Base-by-base conservation (phyloP, 257 asterid species). In the Solanum medicagineum region DNA sequence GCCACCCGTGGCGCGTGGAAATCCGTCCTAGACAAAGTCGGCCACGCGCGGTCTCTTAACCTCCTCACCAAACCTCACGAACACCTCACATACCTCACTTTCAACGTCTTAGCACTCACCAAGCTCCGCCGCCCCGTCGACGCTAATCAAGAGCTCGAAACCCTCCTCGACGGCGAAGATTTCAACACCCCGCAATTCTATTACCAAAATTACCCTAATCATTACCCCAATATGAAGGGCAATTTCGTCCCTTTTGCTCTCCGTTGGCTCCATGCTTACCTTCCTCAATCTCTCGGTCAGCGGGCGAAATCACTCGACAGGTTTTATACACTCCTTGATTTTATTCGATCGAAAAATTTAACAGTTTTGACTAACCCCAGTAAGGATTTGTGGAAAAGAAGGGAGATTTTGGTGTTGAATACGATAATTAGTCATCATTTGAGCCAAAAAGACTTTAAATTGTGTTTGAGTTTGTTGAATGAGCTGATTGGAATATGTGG, bases 1-100 rank as follows among this genome's bases (percentile, higher is more conserved):
- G 97, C 99, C 9, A 90, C 93, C 88, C 94, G 98, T 42, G 99
- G 99, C 90, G 92, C 97, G 86, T 96, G 98, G 98, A 94, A 94
- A 59, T 92, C 99, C 0, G 85, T 96, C 86, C 92, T 96, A 66
- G 98, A 95, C 92, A 95, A 94, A 89, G 92, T 96, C 71, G 93
- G 95, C 26, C 94, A 94, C 87, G 95, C 98, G 32, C 94, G 99
- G 4, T 94, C 98, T 12, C 98, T 90, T 13, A 90, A 94, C 17
- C 94, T 95, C 85, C 94, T 94, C 80, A 51, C 95, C 40, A 90
- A 92, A 87, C 99, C 99, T 54, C 98, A 95, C 88, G 97, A 95
- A 77, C 98, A 94, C 87, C 92, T 96, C 66, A 90, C 91, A 15
- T 96, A 96, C 90, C 97, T 96, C 89, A 90, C 98, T 5, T 94